Evolutionary conservation across 805 yeast species (phyloP).

Genomic region (Metschnikowia anglica): DNA sequence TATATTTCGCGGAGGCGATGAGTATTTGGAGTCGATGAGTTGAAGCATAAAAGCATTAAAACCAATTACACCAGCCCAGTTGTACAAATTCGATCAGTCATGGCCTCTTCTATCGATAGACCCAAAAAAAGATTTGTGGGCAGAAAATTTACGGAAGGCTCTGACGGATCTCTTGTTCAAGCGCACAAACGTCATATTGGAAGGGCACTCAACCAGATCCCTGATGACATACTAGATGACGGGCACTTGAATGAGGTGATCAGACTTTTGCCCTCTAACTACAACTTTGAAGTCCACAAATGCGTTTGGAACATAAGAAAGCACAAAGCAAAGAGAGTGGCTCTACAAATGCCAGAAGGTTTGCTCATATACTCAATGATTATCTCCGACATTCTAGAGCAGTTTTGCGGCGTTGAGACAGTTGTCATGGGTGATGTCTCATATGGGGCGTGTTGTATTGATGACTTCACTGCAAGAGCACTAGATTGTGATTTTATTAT

Average conservation of each 20-base stretch:
- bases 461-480: conserved; percentile 91
- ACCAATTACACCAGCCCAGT: neutral
- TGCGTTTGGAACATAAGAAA: conserved; percentile 91
- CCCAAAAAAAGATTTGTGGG: conserved; percentile 67
- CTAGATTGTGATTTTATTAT: conserved; percentile 91
- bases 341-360: conserved; percentile 98
- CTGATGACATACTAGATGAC: conserved; percentile 79
- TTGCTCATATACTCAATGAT: conserved; percentile 82
- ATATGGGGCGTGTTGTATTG: conserved; percentile 98
- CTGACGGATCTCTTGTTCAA: conserved; percentile 12
- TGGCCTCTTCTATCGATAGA: conserved; percentile 6
- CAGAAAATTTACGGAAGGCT: conserved; percentile 10
- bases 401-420: conserved; percentile 83
- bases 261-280: conserved; percentile 78
- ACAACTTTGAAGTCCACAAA: conserved; percentile 93
- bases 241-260: conserved; percentile 82
- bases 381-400: conserved; percentile 88
- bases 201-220: conserved; percentile 80
- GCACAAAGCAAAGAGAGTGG: conserved; percentile 74
- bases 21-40: neutral
- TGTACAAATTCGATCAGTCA: too few species aligned
- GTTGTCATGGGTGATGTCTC: conserved; percentile 98
- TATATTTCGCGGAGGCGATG: conserved; percentile 3
- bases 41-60: neutral
- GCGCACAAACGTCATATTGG: conserved; percentile 37